Evolutionary conservation across 371 early-diverging fungal species (phyloP).

Genomic region (Rhizomucor miehei): DNA sequence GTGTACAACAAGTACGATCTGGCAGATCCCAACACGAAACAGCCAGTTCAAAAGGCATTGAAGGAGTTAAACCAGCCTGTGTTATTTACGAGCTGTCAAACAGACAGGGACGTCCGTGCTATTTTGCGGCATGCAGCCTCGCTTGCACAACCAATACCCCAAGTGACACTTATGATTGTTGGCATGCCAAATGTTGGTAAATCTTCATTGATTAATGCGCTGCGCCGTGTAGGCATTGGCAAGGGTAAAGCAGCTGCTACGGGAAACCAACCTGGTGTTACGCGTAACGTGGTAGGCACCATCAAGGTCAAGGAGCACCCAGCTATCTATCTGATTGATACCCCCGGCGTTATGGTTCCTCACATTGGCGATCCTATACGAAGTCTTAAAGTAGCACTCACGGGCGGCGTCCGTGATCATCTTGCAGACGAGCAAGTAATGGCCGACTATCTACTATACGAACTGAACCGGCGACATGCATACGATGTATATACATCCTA

Average conservation of each 20-base stretch:
- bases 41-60: constrained; percentile 51
- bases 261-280: constrained; percentile 89
- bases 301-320: constrained; percentile 88
- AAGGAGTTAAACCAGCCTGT: constrained; percentile 46
- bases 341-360: constrained; percentile 90
- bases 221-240: constrained; percentile 71
- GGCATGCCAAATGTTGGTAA: constrained; percentile 98
- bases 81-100: constrained; percentile 72
- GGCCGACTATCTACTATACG: constrained; percentile 86
- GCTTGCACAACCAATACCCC: constrained; percentile 43
- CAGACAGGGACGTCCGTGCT: constrained; percentile 57
- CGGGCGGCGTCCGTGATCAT: constrained; percentile 87
- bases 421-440: constrained; percentile 78
- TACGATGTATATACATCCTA: constrained; percentile 29
- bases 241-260: constrained; percentile 83
- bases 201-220: constrained; percentile 85
- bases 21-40: constrained; percentile 56
- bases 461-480: constrained; percentile 62
- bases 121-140: constrained; percentile 64
- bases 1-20: constrained; percentile 94
- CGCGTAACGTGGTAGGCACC: constrained; percentile 74
- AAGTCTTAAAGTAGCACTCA: constrained; percentile 79
- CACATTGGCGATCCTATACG: constrained; percentile 74
- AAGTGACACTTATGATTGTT: constrained; percentile 76
- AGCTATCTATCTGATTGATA: constrained; percentile 86